Base-by-base conservation (phyloP, 2,329 filamentous ascomycete species). In the Exophiala oligosperma region DNA sequence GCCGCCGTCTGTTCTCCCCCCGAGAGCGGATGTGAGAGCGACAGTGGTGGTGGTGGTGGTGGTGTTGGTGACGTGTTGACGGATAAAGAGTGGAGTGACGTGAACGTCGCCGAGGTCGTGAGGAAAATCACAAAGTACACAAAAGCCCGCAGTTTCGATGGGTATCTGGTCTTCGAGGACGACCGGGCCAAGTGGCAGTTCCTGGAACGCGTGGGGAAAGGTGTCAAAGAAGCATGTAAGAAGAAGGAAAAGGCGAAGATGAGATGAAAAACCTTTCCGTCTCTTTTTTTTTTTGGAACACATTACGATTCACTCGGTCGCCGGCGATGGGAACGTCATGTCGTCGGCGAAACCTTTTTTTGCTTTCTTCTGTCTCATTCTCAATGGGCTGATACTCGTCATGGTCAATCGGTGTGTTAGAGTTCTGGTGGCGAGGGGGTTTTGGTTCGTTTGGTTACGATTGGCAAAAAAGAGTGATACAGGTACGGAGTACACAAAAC, bases 141-240 rank as follows among this genome's bases (percentile, higher is more conserved):
- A 12, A 59, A 59, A n/a, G 40, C 29, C 11, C 47, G 32, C 12
- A 17, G n/a, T 9, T 62, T 62, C 14, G 60, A 62, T 23, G 60
- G 60, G 5, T 62, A 55, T n/a, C 47, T 62, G 17, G 41, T 54
- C 6, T 59, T 62, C 26, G 53, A 57, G 44, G 57, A 62, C 8
- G 54, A 57, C 21, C 40, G 60, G 6, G 47, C 26, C 3, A 51
- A 43, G 28, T 62, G 60, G 60, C 28, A 41, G 11, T 62, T 62
- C 40, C 40, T 62, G 48, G 50, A 60, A 43, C 51, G 48, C n/a
- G 60, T 62, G 6, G 60, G 60, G 4, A 55, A 50, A 48, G 54
- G 43, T 3, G 60, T 62, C 28, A 57, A n/a, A 38, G 17, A 21
- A 21, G 41, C 29, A 17, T 35, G 40, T 21, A 38, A 41, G 17